Evolutionary conservation across 2,329 filamentous ascomycete genomes (phyloP).

Genomic region (Colletotrichum coccodes): DNA sequence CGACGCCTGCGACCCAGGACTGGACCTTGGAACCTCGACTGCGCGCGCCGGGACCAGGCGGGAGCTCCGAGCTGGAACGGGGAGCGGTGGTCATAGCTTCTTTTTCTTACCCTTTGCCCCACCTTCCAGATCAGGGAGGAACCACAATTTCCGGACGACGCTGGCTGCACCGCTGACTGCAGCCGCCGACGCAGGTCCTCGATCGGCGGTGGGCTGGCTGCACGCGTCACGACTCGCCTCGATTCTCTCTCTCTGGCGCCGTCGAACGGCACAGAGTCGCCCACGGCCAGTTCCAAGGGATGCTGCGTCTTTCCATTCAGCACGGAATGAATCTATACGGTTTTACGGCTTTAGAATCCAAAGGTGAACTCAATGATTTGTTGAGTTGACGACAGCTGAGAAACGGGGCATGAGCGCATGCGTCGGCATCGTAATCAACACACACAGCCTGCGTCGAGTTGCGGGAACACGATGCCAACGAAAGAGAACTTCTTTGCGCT

Average conservation of each 20-base stretch:
- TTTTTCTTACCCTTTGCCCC: slow-evolving; percentile 3
- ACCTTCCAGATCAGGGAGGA: slow-evolving; percentile 30
- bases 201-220: background rate
- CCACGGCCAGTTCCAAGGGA: too few relatives aligned
- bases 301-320: too few relatives aligned
- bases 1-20: background rate
- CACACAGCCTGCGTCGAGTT: background rate
- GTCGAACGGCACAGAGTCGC: too few relatives aligned
- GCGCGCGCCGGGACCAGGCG: background rate
- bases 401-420: background rate
- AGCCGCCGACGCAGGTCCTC: background rate
- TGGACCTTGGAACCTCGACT: background rate
- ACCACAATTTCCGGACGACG: background rate
- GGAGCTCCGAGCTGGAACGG: slow-evolving; percentile 7
- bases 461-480: background rate
- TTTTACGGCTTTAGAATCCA: background rate
- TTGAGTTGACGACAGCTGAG: background rate
- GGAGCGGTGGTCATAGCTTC: slow-evolving; percentile 27
- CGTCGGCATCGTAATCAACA: background rate
- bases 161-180: background rate
- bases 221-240: background rate
- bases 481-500: too few relatives aligned
- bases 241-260: background rate
- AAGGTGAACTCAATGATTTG: too few relatives aligned
- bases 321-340: too few relatives aligned